Percentiles rank a stretch among this genome's conserved stretches.
Conservation (phyloP, 495 filamentous ascomycete species). For the Monascus purpureus region DNA sequence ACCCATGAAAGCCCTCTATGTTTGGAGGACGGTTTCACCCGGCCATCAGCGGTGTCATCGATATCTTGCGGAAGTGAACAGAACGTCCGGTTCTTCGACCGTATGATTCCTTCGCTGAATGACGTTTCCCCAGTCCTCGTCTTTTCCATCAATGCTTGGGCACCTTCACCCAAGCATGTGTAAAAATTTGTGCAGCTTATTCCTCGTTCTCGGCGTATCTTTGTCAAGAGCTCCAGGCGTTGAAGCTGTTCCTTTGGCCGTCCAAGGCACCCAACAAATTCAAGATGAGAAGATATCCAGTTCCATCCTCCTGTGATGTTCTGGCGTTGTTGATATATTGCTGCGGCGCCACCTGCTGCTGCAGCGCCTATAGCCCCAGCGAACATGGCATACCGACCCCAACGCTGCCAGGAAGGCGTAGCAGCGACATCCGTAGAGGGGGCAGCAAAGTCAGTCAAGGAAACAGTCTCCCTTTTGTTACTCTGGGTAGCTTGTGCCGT, state of each 20-base stretch:
- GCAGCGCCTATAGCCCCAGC: constrained; percentile 71
- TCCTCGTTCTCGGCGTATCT: constrained; percentile 36
- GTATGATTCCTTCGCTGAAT: constrained; percentile 27
- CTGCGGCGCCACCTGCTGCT: constrained; percentile 76
- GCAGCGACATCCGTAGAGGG: constrained; percentile 33
- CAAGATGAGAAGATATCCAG: constrained; percentile 87
- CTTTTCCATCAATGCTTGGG: constrained; percentile 23
- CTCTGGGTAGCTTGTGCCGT: constrained; percentile 5
- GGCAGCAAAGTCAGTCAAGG: constrained; percentile 15
- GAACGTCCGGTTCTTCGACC: constrained; percentile 58
- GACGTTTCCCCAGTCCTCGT: constrained; percentile 12
- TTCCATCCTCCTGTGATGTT: constrained; percentile 53
- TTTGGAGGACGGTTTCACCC: constrained; percentile 5
- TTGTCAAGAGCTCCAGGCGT: constrained; percentile 42
- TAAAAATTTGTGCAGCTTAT: constrained; percentile 72
- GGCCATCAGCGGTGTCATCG: constrained; percentile 13
- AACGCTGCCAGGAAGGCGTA: constrained; percentile 49
- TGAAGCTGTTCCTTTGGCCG: constrained; percentile 60
- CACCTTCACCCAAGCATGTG: constrained; percentile 62
- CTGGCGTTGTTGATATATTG: constrained; percentile 72
- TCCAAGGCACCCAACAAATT: constrained; percentile 82
- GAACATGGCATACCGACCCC: constrained; percentile 73
- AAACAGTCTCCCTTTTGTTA: neutral
- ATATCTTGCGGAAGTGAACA: constrained; percentile 56
- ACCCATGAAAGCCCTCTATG: constrained; percentile 36